phyloP scores from a whole-genome alignment of 495 filamentous ascomycete genomes.

The Tuber umbilicatum region DNA sequence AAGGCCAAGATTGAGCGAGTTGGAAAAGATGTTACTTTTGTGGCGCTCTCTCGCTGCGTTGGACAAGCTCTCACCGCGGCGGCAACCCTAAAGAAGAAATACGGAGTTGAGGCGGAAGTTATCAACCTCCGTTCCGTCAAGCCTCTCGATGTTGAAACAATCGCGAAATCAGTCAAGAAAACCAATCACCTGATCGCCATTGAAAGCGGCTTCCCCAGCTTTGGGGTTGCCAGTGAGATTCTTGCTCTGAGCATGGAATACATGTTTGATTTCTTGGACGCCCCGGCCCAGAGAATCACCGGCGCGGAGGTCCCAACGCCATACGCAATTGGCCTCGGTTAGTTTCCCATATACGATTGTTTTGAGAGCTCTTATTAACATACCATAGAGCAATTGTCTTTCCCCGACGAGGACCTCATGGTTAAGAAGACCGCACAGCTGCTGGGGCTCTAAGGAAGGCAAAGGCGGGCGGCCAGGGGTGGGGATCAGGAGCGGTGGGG shows the following conservation, averaged over 20 bases:
- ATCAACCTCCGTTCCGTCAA: conserved; percentile 97
- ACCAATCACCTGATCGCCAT: conserved; percentile 85
- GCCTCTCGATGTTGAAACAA: conserved; percentile 89
- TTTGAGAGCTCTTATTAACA: conserved; percentile 12
- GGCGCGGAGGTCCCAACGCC: conserved; percentile 95
- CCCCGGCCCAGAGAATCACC: conserved; percentile 84
- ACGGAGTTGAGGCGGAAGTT: conserved; percentile 91
- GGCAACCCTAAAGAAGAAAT: conserved; percentile 84
- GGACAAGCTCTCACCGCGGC: conserved; percentile 86
- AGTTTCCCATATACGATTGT: background rate
- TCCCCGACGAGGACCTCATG: conserved; percentile 81
- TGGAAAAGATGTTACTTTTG: conserved; percentile 93
- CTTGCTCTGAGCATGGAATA: conserved; percentile 94
- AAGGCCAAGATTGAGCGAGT: conserved; percentile 98
- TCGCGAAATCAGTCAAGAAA: conserved; percentile 97
- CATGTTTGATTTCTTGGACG: conserved; percentile 92
- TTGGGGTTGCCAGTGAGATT: conserved; percentile 85
- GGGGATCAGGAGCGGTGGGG: conserved; percentile 5
- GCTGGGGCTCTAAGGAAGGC: conserved; percentile 57
- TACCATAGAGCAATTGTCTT: conserved; percentile 74
- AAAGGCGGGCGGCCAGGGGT: conserved; percentile 7
- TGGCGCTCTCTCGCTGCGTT: conserved; percentile 88
- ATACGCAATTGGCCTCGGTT: conserved; percentile 54
- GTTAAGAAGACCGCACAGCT: conserved; percentile 76
- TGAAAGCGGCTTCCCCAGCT: conserved; percentile 92